Base-by-base conservation (phyloP, 371 early-diverging fungal species). In the Globomyces sp. region DNA sequence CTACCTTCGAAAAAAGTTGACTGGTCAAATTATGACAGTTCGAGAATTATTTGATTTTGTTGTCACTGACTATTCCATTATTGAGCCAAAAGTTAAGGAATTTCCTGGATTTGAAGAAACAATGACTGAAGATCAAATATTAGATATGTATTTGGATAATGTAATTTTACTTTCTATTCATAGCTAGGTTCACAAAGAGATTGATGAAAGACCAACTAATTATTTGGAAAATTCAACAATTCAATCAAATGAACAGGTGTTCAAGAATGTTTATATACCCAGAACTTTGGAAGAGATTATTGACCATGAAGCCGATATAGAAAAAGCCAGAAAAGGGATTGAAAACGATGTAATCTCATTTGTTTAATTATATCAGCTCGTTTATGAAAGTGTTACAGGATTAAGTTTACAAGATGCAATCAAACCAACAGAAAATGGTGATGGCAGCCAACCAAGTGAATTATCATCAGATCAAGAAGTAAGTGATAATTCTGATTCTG, bases 11-110 rank as follows among this genome's bases (percentile, higher is more conserved):
- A 90, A 89, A 50, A 69, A 73, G n/a, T 39, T 76, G 2, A 53
- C 67, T 0, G 60, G 58, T 46, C 73, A 68, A 44, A 71, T 91
- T 11, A 88, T 96, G 87, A 87, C 89, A 37, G 70, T 93, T 41
- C 85, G 91, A 68, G 90, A 93, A 58, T 76, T 96, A 60, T 98
- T 96, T 77, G 89, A 92, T 42, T 98, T 95, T 82, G 87, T 96
- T 24, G 73, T 75, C 13, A 58, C 70, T 36, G 74, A 72, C 46
- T 57, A 64, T 6, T 63, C 67, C 6, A 61, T 58, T 4, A 65
- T 72, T 8, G 4, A 50, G 1, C n/a, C 39, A 47, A 62, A 62
- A 36, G 48, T 60, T 5, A 4, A 3, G 40, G 60, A 49, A 9
- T 43, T 44, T 24, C 37, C 34, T 36, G 34, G 58, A 9, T 39